Evolutionary conservation across 352 stramenopile genomes (phyloP).

Genomic region (Globisporangium polare): DNA sequence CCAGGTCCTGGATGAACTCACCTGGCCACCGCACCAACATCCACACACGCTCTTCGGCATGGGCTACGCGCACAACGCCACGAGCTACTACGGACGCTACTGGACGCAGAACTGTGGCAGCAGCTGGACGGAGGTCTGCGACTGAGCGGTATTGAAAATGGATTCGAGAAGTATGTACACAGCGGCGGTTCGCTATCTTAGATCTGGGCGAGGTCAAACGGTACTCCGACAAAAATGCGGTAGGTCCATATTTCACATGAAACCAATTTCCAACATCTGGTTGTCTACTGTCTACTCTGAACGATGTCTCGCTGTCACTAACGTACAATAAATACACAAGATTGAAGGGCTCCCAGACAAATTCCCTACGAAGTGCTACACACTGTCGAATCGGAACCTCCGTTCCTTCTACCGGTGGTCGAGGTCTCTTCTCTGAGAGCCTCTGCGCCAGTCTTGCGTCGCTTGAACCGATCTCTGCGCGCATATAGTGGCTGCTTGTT

Average conservation of each 20-base stretch:
- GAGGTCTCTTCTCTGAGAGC: not conserved
- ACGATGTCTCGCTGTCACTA: not conserved
- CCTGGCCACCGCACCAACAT: conserved; percentile 17
- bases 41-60: conserved; percentile 29
- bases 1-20: conserved; percentile 18
- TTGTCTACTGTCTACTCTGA: no score
- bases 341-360: not conserved
- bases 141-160: not conserved
- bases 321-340: conserved; percentile 1
- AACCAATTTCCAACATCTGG: not conserved
- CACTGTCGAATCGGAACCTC: not conserved
- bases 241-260: not conserved
- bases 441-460: not conserved
- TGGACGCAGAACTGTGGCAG: conserved; percentile 58
- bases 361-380: not conserved
- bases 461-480: conserved; percentile 12
- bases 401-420: not conserved
- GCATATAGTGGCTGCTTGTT: conserved; percentile 8
- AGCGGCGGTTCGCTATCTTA: no score
- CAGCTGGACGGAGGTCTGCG: conserved; percentile 21
- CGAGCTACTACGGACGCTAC: conserved; percentile 34
- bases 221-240: no score
- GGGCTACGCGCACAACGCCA: conserved; percentile 42
- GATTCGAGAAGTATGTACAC: no score
- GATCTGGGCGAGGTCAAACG: no score